Conservation (phyloP, 2,329 filamentous ascomycete genomes). For the Neofusicoccum laricinum region DNA sequence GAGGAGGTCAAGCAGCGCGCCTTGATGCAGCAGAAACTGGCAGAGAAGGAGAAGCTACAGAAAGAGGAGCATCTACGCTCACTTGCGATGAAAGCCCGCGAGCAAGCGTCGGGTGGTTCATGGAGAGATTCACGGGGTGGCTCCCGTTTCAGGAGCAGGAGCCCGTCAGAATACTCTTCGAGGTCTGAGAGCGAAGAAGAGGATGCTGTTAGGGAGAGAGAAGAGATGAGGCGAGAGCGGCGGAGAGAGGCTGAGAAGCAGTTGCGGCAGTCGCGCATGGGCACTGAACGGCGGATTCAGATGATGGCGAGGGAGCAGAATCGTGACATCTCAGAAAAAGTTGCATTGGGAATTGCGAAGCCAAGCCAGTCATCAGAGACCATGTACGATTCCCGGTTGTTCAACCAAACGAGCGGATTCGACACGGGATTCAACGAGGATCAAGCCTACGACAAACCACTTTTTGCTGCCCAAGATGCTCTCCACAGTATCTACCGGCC, state of each 20-base stretch:
- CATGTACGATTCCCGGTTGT: constrained; percentile 95
- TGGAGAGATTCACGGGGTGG: not conserved
- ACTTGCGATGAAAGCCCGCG: constrained; percentile 86
- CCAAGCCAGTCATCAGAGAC: constrained; percentile 87
- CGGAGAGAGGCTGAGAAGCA: constrained; percentile 83
- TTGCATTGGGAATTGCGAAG: constrained; percentile 90
- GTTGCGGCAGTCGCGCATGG: constrained; percentile 91
- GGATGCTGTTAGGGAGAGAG: constrained; percentile 70
- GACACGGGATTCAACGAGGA: constrained; percentile 95
- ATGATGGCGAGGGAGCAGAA: constrained; percentile 94
- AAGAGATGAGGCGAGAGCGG: constrained; percentile 73
- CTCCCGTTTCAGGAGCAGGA: constrained; percentile 38
- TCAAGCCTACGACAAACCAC: constrained; percentile 92
- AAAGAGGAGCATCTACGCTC: constrained; percentile 90
- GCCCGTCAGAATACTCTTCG: constrained; percentile 42
- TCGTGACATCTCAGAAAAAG: constrained; percentile 95
- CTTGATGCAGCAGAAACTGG: constrained; percentile 91
- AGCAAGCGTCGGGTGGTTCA: constrained; percentile 62
- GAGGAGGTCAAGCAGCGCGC: constrained; percentile 93
- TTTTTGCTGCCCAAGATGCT: constrained; percentile 93
- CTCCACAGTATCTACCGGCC: constrained; percentile 93
- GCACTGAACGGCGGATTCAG: constrained; percentile 84
- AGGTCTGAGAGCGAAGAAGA: constrained; percentile 58
- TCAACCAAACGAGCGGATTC: constrained; percentile 92
- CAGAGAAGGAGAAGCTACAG: constrained; percentile 92